Evolutionary conservation across 208 protist genomes (phyloP), one percentile per base, ranked within the genome.

Genomic region (Leishmania martiniquensis): DNA sequence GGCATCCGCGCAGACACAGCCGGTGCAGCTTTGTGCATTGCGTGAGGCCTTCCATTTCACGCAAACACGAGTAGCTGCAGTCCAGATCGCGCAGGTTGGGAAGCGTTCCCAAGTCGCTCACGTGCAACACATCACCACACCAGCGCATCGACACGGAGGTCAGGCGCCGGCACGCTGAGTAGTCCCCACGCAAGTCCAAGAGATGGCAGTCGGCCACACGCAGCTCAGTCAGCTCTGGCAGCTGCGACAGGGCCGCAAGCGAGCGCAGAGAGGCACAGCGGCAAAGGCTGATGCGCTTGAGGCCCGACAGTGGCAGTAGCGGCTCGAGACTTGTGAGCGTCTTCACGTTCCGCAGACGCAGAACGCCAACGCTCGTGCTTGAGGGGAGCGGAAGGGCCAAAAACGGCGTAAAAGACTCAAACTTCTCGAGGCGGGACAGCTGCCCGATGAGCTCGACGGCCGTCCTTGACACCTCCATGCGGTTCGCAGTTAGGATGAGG

Each of bases 61-160:
- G 66, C 65, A 79, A 37, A 29, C 66, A 51, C 5, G 65, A 79
- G 51, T 79, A 79, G 51, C 75, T 72, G 67, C 75, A 79, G 75
- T 79, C 75, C 54, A 79, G 54, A 39, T 73, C 54, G 17, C 7
- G 75, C 51, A 79, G 75, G 29, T 67, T 49, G 4, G 75, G 75
- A 32, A 79, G 52, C 5, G 75, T 79, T 34, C 66, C 75, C 66
- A 79, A 59, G 66, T 72, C 75, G 9, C 75, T 66, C 15, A 34
- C 22, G 75, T 79, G 45, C 51, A 79, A 54, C 29, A 79, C 52
- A 55, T 45, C 52, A 39, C 47, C 25, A n/a, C 75, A 79, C 75
- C 75, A 72, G 13, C 75, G 63, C 66, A 79, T 68, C 66, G 75
- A 79, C 17, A 79, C 68, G 42, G 66, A 79, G 29, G 75, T 79